Evolutionary conservation across 2,329 filamentous ascomycete genomes (phyloP), one percentile per base, ranked within the genome.

Genomic region (Pseudocercospora macadamiae): DNA sequence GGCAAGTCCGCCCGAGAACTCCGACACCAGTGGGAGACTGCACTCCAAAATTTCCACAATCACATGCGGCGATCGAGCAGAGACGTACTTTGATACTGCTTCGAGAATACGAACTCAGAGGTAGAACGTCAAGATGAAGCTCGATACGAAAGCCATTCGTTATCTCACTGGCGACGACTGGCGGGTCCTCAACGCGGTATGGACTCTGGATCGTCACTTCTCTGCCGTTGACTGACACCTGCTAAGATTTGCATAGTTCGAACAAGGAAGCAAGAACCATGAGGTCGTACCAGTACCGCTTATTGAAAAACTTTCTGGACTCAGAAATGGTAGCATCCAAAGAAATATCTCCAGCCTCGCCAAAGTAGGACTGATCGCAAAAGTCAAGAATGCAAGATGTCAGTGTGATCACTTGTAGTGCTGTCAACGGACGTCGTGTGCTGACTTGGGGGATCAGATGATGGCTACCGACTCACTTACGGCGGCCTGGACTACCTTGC

Each of bases 401-500:
- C 75, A 32, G 62, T 60, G 36, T 51, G 28, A 39, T 36, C 56
- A 51, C 44, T 39, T 47, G 8, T 16, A 48, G 4, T 23, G 25
- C 9, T 21, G 14, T 28, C 12, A 26, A 36, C 12, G 6, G 6
- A 32, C 28, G 12, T 37, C 25, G 12, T 5, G 16, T 42, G 32
- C 54, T 51, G 47, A 56, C 16, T 25, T n/a, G 9, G 14, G 3
- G 25, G 18, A 6, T 54, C 26, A 83, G 81, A 99, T 77, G 95
- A 99, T 71, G 95, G 95, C 62, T 99, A 99, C 78, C 88, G 96
- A 54, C 83, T 99, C 55, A 96, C 93, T 5, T 99, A 99, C 74
- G 95, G 95, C 69, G 95, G 95, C 2, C 86, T 97, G 48, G 95
- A 99, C 79, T 99, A 99, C 76, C 87, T 99, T n/a, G 91, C 95